Conservation (phyloP, 164 flowering plant species). For the Paratinospora sagittata region DNA sequence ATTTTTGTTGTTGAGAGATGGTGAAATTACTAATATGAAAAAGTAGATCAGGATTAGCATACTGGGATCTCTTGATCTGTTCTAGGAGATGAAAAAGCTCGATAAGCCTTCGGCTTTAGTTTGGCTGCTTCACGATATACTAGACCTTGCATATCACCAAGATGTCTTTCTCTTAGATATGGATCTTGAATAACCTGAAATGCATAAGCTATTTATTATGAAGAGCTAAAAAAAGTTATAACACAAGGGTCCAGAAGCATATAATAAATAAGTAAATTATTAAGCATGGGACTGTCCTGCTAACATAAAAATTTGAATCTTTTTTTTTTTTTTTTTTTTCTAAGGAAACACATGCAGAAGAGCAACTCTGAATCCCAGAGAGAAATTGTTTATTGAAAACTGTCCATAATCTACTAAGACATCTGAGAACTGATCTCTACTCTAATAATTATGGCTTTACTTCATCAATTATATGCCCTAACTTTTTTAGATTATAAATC, state of each 20-base stretch:
- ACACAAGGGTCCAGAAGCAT: not conserved
- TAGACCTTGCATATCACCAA: slow-evolving; percentile 90
- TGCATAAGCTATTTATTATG: not conserved
- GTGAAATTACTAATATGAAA: not conserved
- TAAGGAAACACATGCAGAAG: not conserved
- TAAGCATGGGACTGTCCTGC: not conserved
- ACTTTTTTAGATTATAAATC: not conserved
- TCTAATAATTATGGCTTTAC: not conserved
- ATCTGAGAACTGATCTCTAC: slow-evolving; percentile 1
- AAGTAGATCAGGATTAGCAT: slow-evolving; percentile 19
- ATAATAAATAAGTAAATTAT: not conserved
- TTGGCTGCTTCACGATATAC: slow-evolving; percentile 44
- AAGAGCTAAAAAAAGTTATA: not conserved
- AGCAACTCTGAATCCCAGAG: not conserved
- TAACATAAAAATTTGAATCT: not conserved
- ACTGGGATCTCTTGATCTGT: slow-evolving; percentile 74
- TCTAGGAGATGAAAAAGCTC: slow-evolving; percentile 51
- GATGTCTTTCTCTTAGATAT: slow-evolving; percentile 65
- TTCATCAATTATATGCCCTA: not conserved
- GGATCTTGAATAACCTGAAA: slow-evolving; percentile 64
- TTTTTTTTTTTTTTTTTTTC: not conserved
- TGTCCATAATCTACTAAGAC: not conserved
- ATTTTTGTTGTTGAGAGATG: not conserved
- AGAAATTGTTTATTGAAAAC: not conserved
- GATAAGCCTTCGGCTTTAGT: slow-evolving; percentile 40